Conservation (phyloP, 192 early-diverging fungal genomes). For the Rhizoclosmatium globosum region DNA sequence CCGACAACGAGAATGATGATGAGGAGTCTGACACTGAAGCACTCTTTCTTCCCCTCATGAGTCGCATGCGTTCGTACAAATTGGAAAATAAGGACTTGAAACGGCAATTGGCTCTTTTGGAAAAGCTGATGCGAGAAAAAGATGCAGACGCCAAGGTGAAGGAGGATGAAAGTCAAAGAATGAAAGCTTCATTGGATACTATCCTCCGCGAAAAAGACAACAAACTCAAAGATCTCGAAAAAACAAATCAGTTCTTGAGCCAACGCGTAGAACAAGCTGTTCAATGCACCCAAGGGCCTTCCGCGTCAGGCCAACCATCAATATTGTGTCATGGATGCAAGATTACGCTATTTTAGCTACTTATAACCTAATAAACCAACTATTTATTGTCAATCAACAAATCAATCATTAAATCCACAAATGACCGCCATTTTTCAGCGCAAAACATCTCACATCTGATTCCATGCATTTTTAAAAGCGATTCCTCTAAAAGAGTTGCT, state of each 20-base stretch:
- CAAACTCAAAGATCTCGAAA: not conserved
- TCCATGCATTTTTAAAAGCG: not conserved
- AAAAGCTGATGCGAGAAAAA: not conserved
- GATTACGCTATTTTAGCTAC: not conserved
- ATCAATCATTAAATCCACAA: not conserved
- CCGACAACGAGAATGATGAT: not conserved
- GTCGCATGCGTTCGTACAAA: not conserved
- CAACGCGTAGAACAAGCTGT: not conserved
- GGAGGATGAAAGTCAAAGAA: no score
- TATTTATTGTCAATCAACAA: not conserved
- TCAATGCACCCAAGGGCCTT: not conserved
- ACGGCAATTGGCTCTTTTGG: not conserved
- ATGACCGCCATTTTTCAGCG: not conserved
- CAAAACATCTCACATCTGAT: not conserved
- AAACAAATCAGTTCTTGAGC: conserved; percentile 3
- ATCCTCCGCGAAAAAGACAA: not conserved
- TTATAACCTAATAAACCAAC: not conserved
- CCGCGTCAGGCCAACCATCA: not conserved
- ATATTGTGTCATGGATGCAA: not conserved
- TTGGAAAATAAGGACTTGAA: not conserved
- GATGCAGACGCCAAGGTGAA: not conserved
- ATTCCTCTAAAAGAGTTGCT: not conserved
- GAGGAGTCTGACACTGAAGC: not conserved
- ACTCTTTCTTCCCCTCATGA: not conserved
- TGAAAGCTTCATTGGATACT: not conserved